A percentile compares a stretch with the other conserved stretches of the same genome.
phyloP scores from a whole-genome alignment of 148 eudicot genomes.

The Amaranthus cruentus region DNA sequence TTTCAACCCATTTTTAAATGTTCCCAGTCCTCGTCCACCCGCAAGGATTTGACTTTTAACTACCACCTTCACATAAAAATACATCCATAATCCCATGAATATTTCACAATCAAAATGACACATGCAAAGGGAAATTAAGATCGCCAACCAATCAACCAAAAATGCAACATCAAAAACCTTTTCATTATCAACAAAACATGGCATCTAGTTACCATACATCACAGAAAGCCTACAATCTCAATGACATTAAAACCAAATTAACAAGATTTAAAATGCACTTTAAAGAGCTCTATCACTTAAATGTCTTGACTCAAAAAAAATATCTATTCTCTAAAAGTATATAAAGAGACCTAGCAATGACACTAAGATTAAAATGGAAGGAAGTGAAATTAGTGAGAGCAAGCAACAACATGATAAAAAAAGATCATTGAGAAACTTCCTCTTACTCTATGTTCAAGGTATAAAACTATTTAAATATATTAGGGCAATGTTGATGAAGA shows the following conservation, averaged over 20 bases:
- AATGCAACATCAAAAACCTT: not conserved
- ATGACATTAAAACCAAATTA: not conserved
- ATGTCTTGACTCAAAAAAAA: no score
- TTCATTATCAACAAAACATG: not conserved
- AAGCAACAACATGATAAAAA: not conserved
- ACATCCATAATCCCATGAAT: not conserved
- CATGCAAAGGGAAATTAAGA: not conserved
- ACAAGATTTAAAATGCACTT: not conserved
- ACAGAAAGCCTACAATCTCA: not conserved
- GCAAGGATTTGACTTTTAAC: slow-evolving; percentile 97
- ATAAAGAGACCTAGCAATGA: not conserved
- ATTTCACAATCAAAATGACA: not conserved
- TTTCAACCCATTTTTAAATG: slow-evolving; percentile 77
- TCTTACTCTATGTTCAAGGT: no score
- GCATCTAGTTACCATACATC: not conserved
- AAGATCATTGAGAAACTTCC: no score
- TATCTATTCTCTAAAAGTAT: no score
- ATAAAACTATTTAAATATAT: no score
- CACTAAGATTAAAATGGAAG: slow-evolving; percentile 5
- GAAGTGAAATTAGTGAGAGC: not conserved
- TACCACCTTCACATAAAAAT: slow-evolving; percentile 55
- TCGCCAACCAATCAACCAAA: not conserved
- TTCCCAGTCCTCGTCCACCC: slow-evolving; percentile 96
- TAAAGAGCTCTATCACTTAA: not conserved
- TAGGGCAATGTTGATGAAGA: not conserved